phyloP scores from a whole-genome alignment of 2,329 filamentous ascomycete genomes.

The Aspergillus candidus region DNA sequence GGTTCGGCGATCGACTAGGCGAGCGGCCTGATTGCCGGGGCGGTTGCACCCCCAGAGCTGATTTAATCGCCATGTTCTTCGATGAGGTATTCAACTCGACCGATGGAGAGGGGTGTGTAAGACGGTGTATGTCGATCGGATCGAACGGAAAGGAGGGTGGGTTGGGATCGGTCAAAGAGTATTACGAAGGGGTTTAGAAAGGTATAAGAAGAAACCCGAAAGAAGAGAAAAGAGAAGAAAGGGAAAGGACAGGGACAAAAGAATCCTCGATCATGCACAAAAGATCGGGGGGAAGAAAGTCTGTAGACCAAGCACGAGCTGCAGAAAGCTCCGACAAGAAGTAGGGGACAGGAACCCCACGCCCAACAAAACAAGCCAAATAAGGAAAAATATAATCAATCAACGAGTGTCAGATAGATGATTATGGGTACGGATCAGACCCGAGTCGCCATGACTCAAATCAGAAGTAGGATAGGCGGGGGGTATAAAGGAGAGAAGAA shows the following conservation, averaged over 20 bases:
- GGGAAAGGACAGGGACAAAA: background rate
- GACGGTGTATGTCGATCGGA: background rate
- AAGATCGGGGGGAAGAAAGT: background rate
- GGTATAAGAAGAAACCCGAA: too few species aligned
- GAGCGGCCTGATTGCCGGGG: constrained; percentile 30
- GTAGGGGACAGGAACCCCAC: constrained; percentile 11
- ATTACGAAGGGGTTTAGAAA: too few species aligned
- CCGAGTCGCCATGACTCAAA: constrained; percentile 31
- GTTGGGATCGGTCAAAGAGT: too few species aligned
- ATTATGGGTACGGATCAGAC: constrained; percentile 11
- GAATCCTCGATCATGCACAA: constrained; percentile 1
- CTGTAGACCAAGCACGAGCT: constrained; percentile 5
- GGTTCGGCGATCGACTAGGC: constrained; percentile 35
- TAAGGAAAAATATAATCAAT: constrained; percentile 14
- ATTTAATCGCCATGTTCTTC: constrained; percentile 19
- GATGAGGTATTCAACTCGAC: constrained; percentile 16
- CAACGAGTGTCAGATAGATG: constrained; percentile 31
- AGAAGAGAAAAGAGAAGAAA: constrained; percentile 2
- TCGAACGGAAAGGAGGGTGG: background rate
- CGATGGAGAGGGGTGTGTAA: background rate
- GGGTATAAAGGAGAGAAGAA: constrained; percentile 11
- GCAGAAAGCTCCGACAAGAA: constrained; percentile 12
- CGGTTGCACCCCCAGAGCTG: constrained; percentile 30
- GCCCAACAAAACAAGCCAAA: constrained; percentile 4
- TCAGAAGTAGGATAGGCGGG: constrained; percentile 13